phyloP scores from a whole-genome alignment of 208 protist species.

The Endotrypanum monterogeii region DNA sequence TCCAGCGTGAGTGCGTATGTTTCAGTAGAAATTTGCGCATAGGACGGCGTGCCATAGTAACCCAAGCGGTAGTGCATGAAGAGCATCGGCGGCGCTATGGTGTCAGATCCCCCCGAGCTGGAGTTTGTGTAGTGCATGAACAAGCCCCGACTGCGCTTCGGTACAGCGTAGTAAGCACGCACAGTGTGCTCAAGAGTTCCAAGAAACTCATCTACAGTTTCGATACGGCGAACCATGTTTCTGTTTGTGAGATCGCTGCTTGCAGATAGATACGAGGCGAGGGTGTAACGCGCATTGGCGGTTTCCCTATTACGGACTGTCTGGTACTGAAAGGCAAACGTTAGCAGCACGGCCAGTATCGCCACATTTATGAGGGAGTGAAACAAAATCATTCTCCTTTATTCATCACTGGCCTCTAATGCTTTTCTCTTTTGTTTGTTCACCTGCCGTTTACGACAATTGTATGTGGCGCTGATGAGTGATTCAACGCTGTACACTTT shows the following conservation, averaged over 20 bases:
- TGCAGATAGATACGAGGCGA: constrained; percentile 45
- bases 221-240: constrained; percentile 31
- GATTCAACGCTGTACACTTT: not conserved
- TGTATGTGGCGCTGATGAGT: not conserved
- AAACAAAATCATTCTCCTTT: constrained; percentile 32
- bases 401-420: not conserved
- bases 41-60: constrained; percentile 27
- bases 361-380: constrained; percentile 37
- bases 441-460: not conserved
- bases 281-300: constrained; percentile 37
- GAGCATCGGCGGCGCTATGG: constrained; percentile 31
- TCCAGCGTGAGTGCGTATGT: constrained; percentile 29
- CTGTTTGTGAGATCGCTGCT: constrained; percentile 29
- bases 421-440: not conserved
- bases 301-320: constrained; percentile 40
- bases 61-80: constrained; percentile 41
- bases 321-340: constrained; percentile 57
- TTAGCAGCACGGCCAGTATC: constrained; percentile 35
- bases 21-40: constrained; percentile 17
- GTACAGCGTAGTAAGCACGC: constrained; percentile 44
- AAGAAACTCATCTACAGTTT: constrained; percentile 58
- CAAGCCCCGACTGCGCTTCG: constrained; percentile 35
- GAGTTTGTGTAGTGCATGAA: constrained; percentile 61
- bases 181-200: constrained; percentile 36
- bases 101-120: constrained; percentile 4